A percentile compares a stretch with the other conserved stretches of the same genome.
phyloP scores from a whole-genome alignment of 805 yeast genomes.

The Candida endomychidarum region DNA sequence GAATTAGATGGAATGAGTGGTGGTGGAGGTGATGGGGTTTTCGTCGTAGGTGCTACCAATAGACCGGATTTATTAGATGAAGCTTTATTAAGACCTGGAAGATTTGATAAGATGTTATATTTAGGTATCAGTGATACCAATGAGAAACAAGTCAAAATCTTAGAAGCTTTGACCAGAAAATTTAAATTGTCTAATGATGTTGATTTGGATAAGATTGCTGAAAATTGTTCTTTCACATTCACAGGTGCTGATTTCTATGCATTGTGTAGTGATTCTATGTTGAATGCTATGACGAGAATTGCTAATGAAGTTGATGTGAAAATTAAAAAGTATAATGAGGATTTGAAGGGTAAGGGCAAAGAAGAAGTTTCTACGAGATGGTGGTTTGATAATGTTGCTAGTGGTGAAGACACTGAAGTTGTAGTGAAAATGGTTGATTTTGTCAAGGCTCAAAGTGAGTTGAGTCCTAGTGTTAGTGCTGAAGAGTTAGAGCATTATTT shows the following conservation, averaged over 20 bases:
- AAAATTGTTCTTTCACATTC: slow-evolving; percentile 78
- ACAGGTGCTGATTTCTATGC: slow-evolving; percentile 99
- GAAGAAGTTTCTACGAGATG: slow-evolving; percentile 64
- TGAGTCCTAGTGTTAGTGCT: slow-evolving; percentile 82
- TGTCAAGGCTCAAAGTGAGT: slow-evolving; percentile 65
- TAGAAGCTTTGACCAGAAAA: slow-evolving; percentile 87
- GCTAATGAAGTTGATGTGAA: slow-evolving; percentile 74
- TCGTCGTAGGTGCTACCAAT: slow-evolving; percentile 98
- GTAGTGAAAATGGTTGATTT: slow-evolving; percentile 73
- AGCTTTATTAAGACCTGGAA: slow-evolving; percentile 88
- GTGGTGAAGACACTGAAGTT: slow-evolving; percentile 64
- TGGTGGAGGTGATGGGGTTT: slow-evolving; percentile 68
- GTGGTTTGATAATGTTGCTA: slow-evolving; percentile 88
- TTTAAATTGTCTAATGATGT: slow-evolving; percentile 63
- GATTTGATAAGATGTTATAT: slow-evolving; percentile 94
- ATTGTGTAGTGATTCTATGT: slow-evolving; percentile 90
- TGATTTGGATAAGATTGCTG: slow-evolving; percentile 58
- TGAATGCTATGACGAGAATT: slow-evolving; percentile 91
- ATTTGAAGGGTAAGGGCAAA: slow-evolving; percentile 26
- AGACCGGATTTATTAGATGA: slow-evolving; percentile 95
- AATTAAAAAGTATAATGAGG: slow-evolving; percentile 51
- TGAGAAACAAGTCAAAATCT: slow-evolving; percentile 80
- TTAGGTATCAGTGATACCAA: slow-evolving; percentile 90
- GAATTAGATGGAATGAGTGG: slow-evolving; percentile 96
- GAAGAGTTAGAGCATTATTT: slow-evolving; percentile 85